phyloP scores from a whole-genome alignment of 441 rosid species.

The Adansonia madagascariensis region DNA sequence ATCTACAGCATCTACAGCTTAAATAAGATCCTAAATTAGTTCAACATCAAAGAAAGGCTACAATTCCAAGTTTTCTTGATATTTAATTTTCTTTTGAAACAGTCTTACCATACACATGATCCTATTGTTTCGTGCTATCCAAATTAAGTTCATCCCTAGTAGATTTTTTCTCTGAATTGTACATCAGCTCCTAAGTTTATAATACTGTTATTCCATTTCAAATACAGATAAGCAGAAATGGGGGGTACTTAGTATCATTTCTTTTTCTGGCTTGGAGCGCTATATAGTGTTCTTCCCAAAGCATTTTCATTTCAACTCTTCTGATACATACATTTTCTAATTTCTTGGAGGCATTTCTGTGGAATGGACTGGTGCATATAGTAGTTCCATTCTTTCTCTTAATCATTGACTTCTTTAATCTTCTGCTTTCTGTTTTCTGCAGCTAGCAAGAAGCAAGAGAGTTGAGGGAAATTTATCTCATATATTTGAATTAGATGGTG shows the following conservation, averaged over 20 bases:
- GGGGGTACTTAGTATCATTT: not conserved
- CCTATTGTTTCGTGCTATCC: not conserved
- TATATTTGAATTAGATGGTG: slow-evolving; percentile 78
- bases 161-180: not conserved
- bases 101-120: not conserved
- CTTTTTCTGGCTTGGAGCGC: not conserved
- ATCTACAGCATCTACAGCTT: not conserved
- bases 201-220: not conserved
- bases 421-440: slow-evolving; percentile 25
- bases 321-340: not conserved
- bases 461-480: slow-evolving; percentile 53
- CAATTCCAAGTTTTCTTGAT: not conserved
- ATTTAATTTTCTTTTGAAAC: not conserved
- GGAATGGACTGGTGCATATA: not conserved
- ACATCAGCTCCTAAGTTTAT: not conserved
- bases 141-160: not conserved
- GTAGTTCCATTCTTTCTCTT: not conserved
- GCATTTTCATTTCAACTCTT: not conserved
- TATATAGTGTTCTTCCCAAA: not conserved
- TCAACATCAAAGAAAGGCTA: not conserved
- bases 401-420: not conserved
- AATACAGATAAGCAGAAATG: not conserved
- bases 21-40: not conserved
- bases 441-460: slow-evolving; percentile 68
- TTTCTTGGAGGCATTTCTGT: not conserved